Evolutionary conservation across 139 green algal species (phyloP).

Genomic region (Coelastrella sp.): DNA sequence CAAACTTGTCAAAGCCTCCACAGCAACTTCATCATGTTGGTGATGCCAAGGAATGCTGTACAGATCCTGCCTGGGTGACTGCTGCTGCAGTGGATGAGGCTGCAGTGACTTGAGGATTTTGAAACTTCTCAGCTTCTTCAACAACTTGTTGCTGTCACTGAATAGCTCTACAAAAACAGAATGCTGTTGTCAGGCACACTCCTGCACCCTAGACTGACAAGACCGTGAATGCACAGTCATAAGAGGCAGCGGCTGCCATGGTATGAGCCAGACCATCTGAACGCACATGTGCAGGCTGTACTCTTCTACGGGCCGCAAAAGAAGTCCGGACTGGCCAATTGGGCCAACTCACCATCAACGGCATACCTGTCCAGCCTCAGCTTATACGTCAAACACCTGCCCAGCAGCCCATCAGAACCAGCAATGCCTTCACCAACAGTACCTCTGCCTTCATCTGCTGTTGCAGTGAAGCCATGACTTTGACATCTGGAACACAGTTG

Average conservation of each 20-base stretch:
- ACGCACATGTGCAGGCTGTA: not conserved
- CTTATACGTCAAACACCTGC: slow-evolving; percentile 7
- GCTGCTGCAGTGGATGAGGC: not conserved
- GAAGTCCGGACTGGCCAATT: no score
- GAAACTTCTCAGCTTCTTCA: slow-evolving; percentile 38
- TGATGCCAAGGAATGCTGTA: not conserved
- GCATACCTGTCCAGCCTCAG: not conserved
- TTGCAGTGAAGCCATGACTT: not conserved
- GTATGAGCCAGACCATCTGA: not conserved
- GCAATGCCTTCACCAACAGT: not conserved
- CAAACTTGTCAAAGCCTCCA: not conserved
- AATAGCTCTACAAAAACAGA: not conserved
- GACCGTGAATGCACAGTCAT: not conserved
- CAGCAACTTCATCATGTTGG: not conserved
- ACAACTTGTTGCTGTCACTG: slow-evolving; percentile 1
- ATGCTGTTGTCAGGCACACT: not conserved
- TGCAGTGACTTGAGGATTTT: slow-evolving; percentile 13
- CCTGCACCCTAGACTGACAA: no score
- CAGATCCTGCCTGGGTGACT: not conserved
- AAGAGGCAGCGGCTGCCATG: not conserved
- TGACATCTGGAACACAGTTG: not conserved
- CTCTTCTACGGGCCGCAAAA: not conserved
- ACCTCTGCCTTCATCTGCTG: not conserved
- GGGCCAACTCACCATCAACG: not conserved
- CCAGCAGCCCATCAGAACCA: slow-evolving; percentile 19